phyloP scores from a whole-genome alignment of 2,329 filamentous ascomycete genomes.

The Ophiostoma ips region DNA sequence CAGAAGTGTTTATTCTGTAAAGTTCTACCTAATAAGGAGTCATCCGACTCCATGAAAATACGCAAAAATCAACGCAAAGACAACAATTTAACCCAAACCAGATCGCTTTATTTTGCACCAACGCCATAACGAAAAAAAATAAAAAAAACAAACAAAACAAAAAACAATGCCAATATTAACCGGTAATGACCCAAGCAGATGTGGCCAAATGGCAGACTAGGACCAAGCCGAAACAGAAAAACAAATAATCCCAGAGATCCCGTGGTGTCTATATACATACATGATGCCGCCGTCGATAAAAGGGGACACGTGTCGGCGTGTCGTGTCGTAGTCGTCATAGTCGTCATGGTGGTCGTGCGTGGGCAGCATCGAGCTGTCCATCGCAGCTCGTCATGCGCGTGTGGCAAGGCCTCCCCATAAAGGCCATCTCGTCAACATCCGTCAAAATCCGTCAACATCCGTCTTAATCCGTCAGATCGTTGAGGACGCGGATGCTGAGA shows the following conservation, averaged over 20 bases:
- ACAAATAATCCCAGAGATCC: constrained; percentile 2
- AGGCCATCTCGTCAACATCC: neutral
- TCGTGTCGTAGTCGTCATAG: constrained; percentile 7
- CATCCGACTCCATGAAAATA: too few species aligned
- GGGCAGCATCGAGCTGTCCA: constrained; percentile 1
- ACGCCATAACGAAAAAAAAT: neutral
- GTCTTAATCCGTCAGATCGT: constrained; percentile 35
- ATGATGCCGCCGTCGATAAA: neutral
- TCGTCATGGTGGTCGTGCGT: constrained; percentile 1
- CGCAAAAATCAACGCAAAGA: neutral
- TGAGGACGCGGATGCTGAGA: constrained; percentile 72
- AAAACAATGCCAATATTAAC: neutral
- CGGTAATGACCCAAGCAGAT: neutral
- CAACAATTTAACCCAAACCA: neutral
- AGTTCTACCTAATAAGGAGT: too few species aligned
- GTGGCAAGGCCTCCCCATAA: too few species aligned
- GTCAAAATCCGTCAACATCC: neutral
- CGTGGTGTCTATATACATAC: constrained; percentile 8
- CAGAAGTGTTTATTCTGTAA: too few species aligned
- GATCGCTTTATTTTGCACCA: neutral
- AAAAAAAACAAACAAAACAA: constrained; percentile 2
- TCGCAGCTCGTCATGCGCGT: neutral
- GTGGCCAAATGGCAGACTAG: constrained; percentile 1
- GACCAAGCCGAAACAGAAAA: constrained; percentile 1
- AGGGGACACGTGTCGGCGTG: constrained; percentile 1